These are phyloP conservation scores for Rhodotorula toruloides DNA, from an alignment of 768 basidiomycete species.

Conservation along the genomic window DNA sequence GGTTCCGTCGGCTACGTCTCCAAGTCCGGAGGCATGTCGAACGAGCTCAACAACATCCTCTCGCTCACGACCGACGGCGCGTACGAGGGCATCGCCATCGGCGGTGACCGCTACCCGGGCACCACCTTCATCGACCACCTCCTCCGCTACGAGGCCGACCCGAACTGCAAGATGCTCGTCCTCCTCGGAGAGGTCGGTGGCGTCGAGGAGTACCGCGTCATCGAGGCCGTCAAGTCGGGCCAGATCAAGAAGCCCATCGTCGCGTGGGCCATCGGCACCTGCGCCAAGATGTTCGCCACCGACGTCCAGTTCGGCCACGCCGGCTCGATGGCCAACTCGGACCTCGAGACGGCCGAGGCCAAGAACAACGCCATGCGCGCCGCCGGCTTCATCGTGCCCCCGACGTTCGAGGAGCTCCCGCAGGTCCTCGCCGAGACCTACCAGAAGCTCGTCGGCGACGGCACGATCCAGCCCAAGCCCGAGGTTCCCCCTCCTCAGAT, in stretches of 20 bases:
- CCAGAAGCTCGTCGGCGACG: conserved; percentile 66
- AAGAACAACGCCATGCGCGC: conserved; percentile 94
- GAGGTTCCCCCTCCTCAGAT: conserved; percentile 91
- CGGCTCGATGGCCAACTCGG: conserved; percentile 95
- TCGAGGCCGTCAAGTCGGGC: conserved; percentile 90
- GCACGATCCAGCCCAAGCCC: conserved; percentile 61
- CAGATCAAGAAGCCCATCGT: conserved; percentile 97
- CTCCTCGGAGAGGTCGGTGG: conserved; percentile 98
- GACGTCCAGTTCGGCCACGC: conserved; percentile 99
- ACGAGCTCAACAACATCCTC: conserved; percentile 99
- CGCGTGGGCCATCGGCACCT: conserved; percentile 99
- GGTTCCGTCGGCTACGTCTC: conserved; percentile 98
- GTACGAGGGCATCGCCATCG: conserved; percentile 99
- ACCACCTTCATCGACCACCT: conserved; percentile 99
- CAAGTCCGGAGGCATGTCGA: conserved; percentile 99
- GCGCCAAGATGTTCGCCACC: conserved; percentile 99
- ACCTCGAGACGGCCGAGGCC: conserved; percentile 93
- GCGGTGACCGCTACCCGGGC: conserved; percentile 97
- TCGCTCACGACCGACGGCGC: conserved; percentile 92
- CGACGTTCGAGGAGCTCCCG: conserved; percentile 95
- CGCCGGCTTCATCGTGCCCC: conserved; percentile 93
- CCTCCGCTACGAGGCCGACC: conserved; percentile 92
- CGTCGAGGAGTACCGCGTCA: conserved; percentile 97
- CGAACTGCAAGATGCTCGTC: conserved; percentile 98
- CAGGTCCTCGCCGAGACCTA: conserved; percentile 77